Evolutionary conservation across 768 basidiomycete genomes (phyloP).

Genomic region (Russula brevipes): DNA sequence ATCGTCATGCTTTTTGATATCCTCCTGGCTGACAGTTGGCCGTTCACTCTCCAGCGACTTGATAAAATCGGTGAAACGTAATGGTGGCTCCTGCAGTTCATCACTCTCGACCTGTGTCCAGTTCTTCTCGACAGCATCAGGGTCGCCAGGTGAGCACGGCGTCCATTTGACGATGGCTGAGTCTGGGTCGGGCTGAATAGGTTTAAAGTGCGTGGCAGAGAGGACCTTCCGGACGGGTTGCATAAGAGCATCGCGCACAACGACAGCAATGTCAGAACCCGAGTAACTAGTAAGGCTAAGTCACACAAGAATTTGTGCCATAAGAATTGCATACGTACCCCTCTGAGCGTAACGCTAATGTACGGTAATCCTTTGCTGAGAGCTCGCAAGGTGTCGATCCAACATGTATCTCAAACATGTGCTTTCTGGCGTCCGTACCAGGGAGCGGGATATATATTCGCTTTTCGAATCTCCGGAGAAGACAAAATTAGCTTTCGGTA

Average conservation of each 20-base stretch:
- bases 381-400: constrained; percentile 89
- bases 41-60: constrained; percentile 71
- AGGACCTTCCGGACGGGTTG: constrained; percentile 97
- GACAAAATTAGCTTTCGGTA: neutral
- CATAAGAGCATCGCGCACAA: constrained; percentile 97
- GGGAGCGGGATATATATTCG: constrained; percentile 98
- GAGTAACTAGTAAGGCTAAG: constrained; percentile 53
- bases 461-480: constrained; percentile 74
- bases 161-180: constrained; percentile 60
- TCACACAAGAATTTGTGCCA: neutral
- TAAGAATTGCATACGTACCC: constrained; percentile 43
- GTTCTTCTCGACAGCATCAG: constrained; percentile 75
- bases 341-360: constrained; percentile 80
- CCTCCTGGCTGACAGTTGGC: constrained; percentile 84
- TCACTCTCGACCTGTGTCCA: constrained; percentile 88
- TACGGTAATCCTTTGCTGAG: constrained; percentile 67
- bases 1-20: constrained; percentile 77
- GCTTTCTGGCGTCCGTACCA: constrained; percentile 82
- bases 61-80: constrained; percentile 75
- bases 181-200: constrained; percentile 34
- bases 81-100: constrained; percentile 83
- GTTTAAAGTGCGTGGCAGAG: constrained; percentile 92
- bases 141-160: constrained; percentile 93
- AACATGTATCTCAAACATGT: constrained; percentile 97
- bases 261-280: constrained; percentile 90